These are phyloP conservation scores for Leccinum angustisporum DNA, from an alignment of 1,284 basidiomycete species.

Conservation along the genomic window DNA sequence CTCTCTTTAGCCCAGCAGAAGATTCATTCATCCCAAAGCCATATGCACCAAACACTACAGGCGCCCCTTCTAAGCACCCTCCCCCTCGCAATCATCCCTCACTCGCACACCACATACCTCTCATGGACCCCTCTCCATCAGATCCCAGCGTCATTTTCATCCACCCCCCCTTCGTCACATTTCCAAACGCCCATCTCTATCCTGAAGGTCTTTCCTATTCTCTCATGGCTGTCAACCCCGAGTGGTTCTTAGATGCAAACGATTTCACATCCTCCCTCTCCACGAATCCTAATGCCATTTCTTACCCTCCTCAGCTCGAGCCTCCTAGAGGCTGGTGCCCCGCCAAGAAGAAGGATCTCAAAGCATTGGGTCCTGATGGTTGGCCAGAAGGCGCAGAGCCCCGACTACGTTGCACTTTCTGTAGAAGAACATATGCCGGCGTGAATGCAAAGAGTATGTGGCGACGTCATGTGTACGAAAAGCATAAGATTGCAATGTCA, in stretches of 20 bases:
- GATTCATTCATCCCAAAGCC: slow-evolving; percentile 60
- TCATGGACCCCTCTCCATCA: slow-evolving; percentile 62
- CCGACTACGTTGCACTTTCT: slow-evolving; percentile 76
- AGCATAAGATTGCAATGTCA: slow-evolving; percentile 83
- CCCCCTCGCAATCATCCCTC: slow-evolving; percentile 35
- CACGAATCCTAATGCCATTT: slow-evolving; percentile 49
- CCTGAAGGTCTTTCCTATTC: slow-evolving; percentile 68
- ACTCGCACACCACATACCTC: slow-evolving; percentile 47
- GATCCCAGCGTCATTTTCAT: slow-evolving; percentile 67
- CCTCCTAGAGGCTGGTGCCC: slow-evolving; percentile 81
- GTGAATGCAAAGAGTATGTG: slow-evolving; percentile 88
- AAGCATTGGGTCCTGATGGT: slow-evolving; percentile 58
- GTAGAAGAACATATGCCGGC: slow-evolving; percentile 73
- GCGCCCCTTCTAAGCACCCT: slow-evolving; percentile 22
- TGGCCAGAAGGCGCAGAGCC: slow-evolving; percentile 79
- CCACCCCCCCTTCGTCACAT: slow-evolving; percentile 64
- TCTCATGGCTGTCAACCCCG: slow-evolving; percentile 63
- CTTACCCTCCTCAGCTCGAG: slow-evolving; percentile 72
- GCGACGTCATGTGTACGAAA: slow-evolving; percentile 80
- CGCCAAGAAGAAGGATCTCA: slow-evolving; percentile 71
- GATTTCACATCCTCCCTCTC: slow-evolving; percentile 59
- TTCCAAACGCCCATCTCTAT: slow-evolving; percentile 59
- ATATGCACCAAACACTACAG: slow-evolving; percentile 44
- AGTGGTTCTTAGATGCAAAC: slow-evolving; percentile 71
- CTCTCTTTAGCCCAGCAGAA: slow-evolving; percentile 59